These are phyloP conservation scores for Schizochytrium sp. DNA, from an alignment of 108 stramenopile species.

Conservation along the genomic window DNA sequence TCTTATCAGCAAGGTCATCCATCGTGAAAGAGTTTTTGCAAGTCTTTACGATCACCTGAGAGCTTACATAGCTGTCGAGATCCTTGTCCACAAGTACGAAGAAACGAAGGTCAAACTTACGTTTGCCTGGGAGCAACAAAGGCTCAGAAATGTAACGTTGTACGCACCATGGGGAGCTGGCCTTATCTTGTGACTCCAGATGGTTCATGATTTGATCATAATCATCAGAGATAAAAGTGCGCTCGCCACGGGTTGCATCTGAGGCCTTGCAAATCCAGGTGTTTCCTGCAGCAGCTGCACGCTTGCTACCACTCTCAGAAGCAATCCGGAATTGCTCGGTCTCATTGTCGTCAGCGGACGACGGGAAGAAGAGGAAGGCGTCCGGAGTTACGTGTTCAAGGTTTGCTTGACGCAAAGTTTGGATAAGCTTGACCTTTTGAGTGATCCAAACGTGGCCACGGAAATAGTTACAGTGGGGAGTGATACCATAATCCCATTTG, in stretches of 20 bases:
- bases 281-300: slow-evolving; percentile 4
- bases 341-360: slow-evolving; percentile 58
- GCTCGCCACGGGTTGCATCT: slow-evolving; percentile 52
- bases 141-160: slow-evolving; percentile 41
- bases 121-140: slow-evolving; percentile 32
- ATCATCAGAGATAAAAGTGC: slow-evolving; percentile 37
- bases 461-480: slow-evolving; percentile 58
- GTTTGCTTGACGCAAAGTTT: slow-evolving; percentile 17
- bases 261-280: slow-evolving; percentile 34
- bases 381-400: slow-evolving; percentile 34
- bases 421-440: slow-evolving; percentile 58
- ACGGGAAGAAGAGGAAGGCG: slow-evolving; percentile 44
- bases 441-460: slow-evolving; percentile 59
- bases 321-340: slow-evolving; percentile 58
- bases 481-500: slow-evolving; percentile 59
- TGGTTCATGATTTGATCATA: slow-evolving; percentile 49
- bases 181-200: slow-evolving; percentile 42
- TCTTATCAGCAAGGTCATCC: slow-evolving; percentile 23
- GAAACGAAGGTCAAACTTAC: slow-evolving; percentile 61
- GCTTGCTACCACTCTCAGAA: slow-evolving; percentile 24
- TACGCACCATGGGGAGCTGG: slow-evolving; percentile 19
- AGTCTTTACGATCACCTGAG: neutral
- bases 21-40: slow-evolving; percentile 35
- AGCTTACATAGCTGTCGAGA: slow-evolving; percentile 20
- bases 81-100: slow-evolving; percentile 47